Conservation (phyloP, 306 rosid genomes). For the Medicago ruthenica region DNA sequence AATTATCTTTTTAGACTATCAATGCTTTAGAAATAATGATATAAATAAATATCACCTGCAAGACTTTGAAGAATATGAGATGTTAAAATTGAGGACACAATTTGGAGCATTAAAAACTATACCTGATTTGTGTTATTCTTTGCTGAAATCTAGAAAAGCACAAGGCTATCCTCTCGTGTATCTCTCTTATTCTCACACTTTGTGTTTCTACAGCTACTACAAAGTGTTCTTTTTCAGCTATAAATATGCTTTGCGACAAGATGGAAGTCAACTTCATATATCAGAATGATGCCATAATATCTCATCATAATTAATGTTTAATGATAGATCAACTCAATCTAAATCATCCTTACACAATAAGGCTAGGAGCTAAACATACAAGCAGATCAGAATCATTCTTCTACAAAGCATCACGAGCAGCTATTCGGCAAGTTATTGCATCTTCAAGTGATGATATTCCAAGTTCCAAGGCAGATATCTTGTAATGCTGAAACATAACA, state of each 20-base stretch:
- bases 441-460: slow-evolving; percentile 80
- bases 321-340: background rate
- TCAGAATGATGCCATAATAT: background rate
- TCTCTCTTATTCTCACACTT: background rate
- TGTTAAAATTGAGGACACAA: background rate
- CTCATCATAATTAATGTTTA: slow-evolving; percentile 4
- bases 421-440: slow-evolving; percentile 80
- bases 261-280: background rate
- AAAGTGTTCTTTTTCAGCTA: background rate
- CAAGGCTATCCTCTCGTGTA: too few species aligned
- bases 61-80: background rate
- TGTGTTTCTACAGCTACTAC: background rate
- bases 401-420: slow-evolving; percentile 84
- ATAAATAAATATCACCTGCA: background rate
- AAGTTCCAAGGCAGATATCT: slow-evolving; percentile 69
- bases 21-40: background rate
- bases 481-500: slow-evolving; percentile 76
- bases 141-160: background rate
- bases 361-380: slow-evolving; percentile 9
- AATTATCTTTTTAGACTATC: background rate
- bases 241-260: background rate
- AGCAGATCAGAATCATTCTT: slow-evolving; percentile 39
- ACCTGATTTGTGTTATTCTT: background rate
- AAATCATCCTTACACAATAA: background rate
- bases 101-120: background rate